Percentiles rank a stretch among this genome's conserved stretches.
These are phyloP conservation scores for Dicorynia guianensis DNA, from an alignment of 306 rosid species.

Conservation along the genomic window DNA sequence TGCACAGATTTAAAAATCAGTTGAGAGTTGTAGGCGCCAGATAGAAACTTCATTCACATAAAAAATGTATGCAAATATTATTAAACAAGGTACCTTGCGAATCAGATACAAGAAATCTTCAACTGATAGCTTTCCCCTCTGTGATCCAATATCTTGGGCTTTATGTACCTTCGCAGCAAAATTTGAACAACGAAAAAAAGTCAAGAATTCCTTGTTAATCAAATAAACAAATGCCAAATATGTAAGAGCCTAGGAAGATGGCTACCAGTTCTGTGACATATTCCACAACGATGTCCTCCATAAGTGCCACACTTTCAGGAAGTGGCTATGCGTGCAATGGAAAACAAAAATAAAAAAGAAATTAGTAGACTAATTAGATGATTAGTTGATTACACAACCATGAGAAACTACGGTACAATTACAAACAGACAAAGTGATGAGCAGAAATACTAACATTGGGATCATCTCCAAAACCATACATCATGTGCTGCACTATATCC, in stretches of 20 bases:
- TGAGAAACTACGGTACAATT: not conserved
- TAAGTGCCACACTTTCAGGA: constrained; percentile 86
- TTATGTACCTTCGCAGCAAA: constrained; percentile 71
- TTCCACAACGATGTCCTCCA: constrained; percentile 93
- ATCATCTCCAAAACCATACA: constrained; percentile 97
- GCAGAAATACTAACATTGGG: constrained; percentile 65
- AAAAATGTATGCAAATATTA: not conserved
- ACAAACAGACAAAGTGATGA: not conserved
- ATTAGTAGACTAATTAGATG: constrained; percentile 14
- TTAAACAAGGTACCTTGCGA: constrained; percentile 70
- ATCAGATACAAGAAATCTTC: constrained; percentile 89
- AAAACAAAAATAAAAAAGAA: not conserved
- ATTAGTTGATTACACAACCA: not conserved
- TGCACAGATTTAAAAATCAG: constrained; percentile 23
- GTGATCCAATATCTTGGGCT: constrained; percentile 94
- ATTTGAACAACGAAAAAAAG: constrained; percentile 26
- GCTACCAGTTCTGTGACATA: constrained; percentile 85
- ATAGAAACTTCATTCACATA: not conserved
- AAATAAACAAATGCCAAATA: not conserved
- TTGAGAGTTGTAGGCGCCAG: not conserved
- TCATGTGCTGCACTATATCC: constrained; percentile 89
- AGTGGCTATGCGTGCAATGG: constrained; percentile 65
- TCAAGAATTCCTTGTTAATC: constrained; percentile 28
- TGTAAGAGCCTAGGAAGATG: not conserved
- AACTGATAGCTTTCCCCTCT: constrained; percentile 85